Base-by-base conservation (phyloP, 352 stramenopile species). In the Phytophthora pistaciae region DNA sequence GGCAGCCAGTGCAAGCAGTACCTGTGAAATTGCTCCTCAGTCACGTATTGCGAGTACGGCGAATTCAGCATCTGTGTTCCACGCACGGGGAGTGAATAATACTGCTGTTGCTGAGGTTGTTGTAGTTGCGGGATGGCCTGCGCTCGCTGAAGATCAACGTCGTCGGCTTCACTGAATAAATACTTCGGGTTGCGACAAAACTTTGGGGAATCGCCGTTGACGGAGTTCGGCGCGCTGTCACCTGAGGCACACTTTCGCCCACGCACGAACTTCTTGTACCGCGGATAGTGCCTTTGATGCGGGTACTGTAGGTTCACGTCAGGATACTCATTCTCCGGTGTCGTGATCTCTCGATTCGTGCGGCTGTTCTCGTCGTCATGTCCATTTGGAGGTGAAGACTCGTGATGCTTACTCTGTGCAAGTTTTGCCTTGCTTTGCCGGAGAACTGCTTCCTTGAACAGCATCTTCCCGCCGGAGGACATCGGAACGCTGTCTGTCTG, bases 391-490 rank as follows among this genome's bases (percentile, higher is more conserved):
- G 54, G 16, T 20, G 36, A 18, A 48, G 36, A 13, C 36, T 69
- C 64, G n/a, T 61, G 25, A 6, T 46, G 56, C 21, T 70, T 75
- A 14, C 25, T 53, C 20, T 74, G 55, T 4, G 56, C 36, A 56
- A 54, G 53, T 20, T 72, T 74, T 40, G 65, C 23, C 36, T 70
- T 74, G 52, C 63, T 78, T 55, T 87, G 79, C 54, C 81, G 77
- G 14, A 92, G 63, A 6, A 91, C 82, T 21, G 79, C 78, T 60
- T 91, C 84, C 29, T 88, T 80, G 56, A 89, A 91, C 11, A 82
- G 31, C 3, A 88, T 42, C 27, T 80, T 77, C n/a, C 78, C 75
- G 40, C 44, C 65, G 5, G 56, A 55, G 25, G 67, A 75, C 11
- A 59, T 49, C 5, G 64, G 54, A 38, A 16, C 36, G 16, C 58